Conservation (phyloP, 2,329 filamentous ascomycete genomes). For the Mycosphaerella arachidis region DNA sequence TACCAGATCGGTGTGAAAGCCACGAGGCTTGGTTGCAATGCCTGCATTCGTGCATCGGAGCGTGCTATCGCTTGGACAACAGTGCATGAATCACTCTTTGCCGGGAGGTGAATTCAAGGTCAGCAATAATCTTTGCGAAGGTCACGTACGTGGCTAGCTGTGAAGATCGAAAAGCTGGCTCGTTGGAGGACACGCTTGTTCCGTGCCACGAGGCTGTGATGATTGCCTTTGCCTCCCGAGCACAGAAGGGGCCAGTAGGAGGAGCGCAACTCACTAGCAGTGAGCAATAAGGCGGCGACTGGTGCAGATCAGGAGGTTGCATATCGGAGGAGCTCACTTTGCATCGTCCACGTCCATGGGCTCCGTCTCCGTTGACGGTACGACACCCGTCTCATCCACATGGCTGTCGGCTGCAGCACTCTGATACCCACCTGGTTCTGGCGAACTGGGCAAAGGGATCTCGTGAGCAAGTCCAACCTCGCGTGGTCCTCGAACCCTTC, state of each 20-base stretch:
- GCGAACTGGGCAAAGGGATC: constrained; percentile 9
- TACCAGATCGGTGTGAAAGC: not conserved
- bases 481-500: constrained; percentile 38
- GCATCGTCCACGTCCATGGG: constrained; percentile 16
- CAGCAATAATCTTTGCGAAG: too few relatives aligned
- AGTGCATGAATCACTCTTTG: too few relatives aligned
- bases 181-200: too few relatives aligned
- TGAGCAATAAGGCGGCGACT: not conserved
- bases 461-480: constrained; percentile 21
- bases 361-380: not conserved
- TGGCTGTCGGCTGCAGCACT: constrained; percentile 6
- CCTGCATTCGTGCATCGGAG: too few relatives aligned
- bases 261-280: not conserved
- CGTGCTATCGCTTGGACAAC: too few relatives aligned
- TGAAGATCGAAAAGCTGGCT: too few relatives aligned
- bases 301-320: not conserved
- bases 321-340: constrained; percentile 4
- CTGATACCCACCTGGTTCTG: constrained; percentile 5
- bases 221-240: too few relatives aligned
- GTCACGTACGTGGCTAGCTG: too few relatives aligned
- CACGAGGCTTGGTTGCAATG: not conserved
- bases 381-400: constrained; percentile 1
- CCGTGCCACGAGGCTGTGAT: too few relatives aligned
- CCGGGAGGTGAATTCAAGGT: too few relatives aligned
- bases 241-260: not conserved